Base-by-base conservation (phyloP, 352 stramenopile species). In the Thalassiosira ordinaria region DNA sequence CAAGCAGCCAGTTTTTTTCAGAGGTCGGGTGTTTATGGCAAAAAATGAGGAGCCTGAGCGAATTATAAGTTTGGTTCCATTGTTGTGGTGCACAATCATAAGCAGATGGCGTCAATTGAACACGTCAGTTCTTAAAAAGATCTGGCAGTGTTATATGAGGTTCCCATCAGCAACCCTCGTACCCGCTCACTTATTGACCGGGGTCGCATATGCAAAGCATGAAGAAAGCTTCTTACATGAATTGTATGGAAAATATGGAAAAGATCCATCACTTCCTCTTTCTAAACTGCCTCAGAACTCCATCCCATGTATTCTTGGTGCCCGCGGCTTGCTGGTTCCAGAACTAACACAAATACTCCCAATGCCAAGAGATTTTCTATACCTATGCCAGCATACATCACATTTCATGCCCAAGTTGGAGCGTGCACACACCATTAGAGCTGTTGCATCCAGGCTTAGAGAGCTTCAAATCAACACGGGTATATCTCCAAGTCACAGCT, bases 361-460 rank as follows among this genome's bases (percentile, higher is more conserved):
- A 7, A 70, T 85, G 47, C 82, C 77, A 59, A 63, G 82, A 60
- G 82, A 88, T 74, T 41, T 82, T 24, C 41, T 88, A 31, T 88
- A 88, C 56, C 14, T 86, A 6, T 71, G 39, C 18, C 56, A 75
- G 37, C 55, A 85, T 16, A 16, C 63, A 16, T 65, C 46, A 16
- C 49, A 27, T 9, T 86, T 86, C 29, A 78, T 88, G 77, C 9
- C 69, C 27, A 57, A 63, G 20, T 56, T 88, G 46, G 82, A 88
- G 52, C 61, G 76, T 52, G 20, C 24, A 27, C 46, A 70, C 47
- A 55, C 35, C 33, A 31, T 84, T n/a, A 26, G 16, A 24, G 8
- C 44, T 53, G 41, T 60, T 74, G 60, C 61, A 26, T 56, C 11
- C 11, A 73, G 61, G 59, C 27, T 80, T 18, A 1, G 24, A 8